Conservation (phyloP, 2,329 filamentous ascomycete genomes). For the Ceratocystis smalleyi region DNA sequence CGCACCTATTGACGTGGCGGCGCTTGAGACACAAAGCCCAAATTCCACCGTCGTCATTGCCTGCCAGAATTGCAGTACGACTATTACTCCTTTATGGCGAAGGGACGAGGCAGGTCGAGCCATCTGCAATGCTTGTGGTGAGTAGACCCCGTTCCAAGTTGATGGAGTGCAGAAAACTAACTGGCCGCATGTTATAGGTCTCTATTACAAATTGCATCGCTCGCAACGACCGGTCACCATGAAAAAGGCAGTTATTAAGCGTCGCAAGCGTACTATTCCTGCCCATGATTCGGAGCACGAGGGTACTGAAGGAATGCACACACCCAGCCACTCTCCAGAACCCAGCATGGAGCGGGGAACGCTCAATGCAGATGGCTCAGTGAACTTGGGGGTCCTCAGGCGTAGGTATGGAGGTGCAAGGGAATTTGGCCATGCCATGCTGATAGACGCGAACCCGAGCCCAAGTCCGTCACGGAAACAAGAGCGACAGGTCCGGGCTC, state of each 20-base stretch:
- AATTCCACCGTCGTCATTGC: slow-evolving; percentile 58
- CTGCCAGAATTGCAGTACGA: slow-evolving; percentile 93
- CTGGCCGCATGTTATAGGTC: slow-evolving; percentile 36
- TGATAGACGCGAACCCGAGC: neutral
- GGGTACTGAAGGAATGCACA: slow-evolving; percentile 33
- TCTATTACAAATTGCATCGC: slow-evolving; percentile 94
- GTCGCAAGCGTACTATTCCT: slow-evolving; percentile 84
- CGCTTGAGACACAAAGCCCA: slow-evolving; percentile 29
- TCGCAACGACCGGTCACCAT: slow-evolving; percentile 89
- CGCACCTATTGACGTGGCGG: slow-evolving; percentile 25
- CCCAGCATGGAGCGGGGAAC: slow-evolving; percentile 36
- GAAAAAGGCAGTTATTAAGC: slow-evolving; percentile 96
- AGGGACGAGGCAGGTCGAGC: slow-evolving; percentile 88
- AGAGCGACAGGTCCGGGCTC: too few relatives aligned
- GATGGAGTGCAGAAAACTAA: neutral
- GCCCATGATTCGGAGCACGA: slow-evolving; percentile 38
- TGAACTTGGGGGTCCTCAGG: slow-evolving; percentile 44
- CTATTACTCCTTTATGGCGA: slow-evolving; percentile 89
- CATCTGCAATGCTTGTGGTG: slow-evolving; percentile 97
- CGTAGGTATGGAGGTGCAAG: slow-evolving; percentile 25
- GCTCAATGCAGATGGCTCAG: slow-evolving; percentile 47
- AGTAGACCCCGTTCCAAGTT: slow-evolving; percentile 22
- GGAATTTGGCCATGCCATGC: slow-evolving; percentile 4
- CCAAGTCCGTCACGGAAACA: neutral
- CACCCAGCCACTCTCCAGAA: slow-evolving; percentile 27